phyloP scores from a whole-genome alignment of 2,329 filamentous ascomycete species.

The Chalaropsis ovoidea region DNA sequence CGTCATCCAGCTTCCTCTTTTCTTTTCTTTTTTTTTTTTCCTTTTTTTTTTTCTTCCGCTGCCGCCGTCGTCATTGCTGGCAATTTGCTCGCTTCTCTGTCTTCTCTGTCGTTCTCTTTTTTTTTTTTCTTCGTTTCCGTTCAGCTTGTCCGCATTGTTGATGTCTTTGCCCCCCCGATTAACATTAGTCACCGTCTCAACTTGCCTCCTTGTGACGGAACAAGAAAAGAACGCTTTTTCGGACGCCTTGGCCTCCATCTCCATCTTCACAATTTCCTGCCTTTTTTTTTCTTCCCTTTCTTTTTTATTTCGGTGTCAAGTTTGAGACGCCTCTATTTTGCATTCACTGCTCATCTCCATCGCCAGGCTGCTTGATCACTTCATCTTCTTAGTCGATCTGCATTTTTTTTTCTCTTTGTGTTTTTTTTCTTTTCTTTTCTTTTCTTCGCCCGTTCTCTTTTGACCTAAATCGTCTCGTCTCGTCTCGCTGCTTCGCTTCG shows the following conservation, averaged over 20 bases:
- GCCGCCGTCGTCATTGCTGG: too few species aligned
- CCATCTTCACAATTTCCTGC: constrained; percentile 3
- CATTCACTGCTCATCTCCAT: constrained; percentile 1
- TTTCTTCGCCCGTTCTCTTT: neutral
- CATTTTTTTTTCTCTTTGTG: constrained; percentile 9
- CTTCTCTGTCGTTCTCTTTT: neutral
- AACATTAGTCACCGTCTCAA: constrained; percentile 16
- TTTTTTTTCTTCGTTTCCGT: neutral
- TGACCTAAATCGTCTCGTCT: neutral
- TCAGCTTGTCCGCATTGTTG: neutral
- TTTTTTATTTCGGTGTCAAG: neutral
- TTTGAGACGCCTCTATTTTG: neutral
- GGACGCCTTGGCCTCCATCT: constrained; percentile 11
- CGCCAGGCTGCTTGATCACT: constrained; percentile 12
- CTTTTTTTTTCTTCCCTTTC: neutral
- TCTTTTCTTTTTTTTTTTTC: too few species aligned
- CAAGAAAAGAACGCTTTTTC: constrained; percentile 4
- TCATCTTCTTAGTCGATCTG: constrained; percentile 11
- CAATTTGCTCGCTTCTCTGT: too few species aligned
- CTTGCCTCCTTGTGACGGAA: constrained; percentile 15
- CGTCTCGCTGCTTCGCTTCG: neutral
- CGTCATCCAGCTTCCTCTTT: too few species aligned
- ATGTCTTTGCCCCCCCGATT: neutral
- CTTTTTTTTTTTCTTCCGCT: too few species aligned
- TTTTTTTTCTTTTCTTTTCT: neutral